Percentiles rank a stretch among this genome's conserved stretches.
Conservation (phyloP, 106 monocot species). For the Allium fistulosum region DNA sequence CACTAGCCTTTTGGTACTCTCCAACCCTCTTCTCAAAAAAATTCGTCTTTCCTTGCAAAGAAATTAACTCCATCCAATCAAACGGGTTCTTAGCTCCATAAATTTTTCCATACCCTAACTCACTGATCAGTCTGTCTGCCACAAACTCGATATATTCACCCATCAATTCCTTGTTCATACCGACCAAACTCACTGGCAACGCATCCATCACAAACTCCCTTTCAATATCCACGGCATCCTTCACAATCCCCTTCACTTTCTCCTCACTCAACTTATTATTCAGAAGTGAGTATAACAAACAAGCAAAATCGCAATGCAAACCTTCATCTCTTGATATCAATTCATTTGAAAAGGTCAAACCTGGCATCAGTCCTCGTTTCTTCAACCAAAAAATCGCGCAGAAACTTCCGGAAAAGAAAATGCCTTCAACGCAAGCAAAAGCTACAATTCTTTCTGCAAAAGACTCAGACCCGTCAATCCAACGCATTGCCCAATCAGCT, state of each 20-base stretch:
- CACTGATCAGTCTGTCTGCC: conserved; percentile 32
- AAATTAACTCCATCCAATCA: conserved; percentile 57
- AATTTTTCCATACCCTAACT: conserved; percentile 28
- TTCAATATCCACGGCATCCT: conserved; percentile 75
- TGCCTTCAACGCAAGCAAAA: conserved; percentile 68
- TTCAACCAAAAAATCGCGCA: conserved; percentile 78
- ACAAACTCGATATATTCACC: conserved; percentile 46
- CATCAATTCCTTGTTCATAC: conserved; percentile 59
- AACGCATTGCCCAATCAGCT: conserved; percentile 59
- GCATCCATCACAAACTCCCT: conserved; percentile 76
- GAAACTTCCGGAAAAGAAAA: conserved; percentile 74
- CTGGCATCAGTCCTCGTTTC: conserved; percentile 69
- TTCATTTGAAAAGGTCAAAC: conserved; percentile 64
- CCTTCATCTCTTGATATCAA: conserved; percentile 93
- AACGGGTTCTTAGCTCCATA: conserved; percentile 42
- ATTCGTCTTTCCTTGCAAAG: conserved; percentile 69
- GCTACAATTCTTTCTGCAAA: conserved; percentile 57
- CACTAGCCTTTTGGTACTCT: conserved; percentile 66
- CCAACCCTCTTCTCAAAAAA: conserved; percentile 63
- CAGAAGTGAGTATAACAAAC: conserved; percentile 58
- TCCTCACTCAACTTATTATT: conserved; percentile 39
- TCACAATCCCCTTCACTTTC: conserved; percentile 37
- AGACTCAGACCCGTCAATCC: conserved; percentile 38
- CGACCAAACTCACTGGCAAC: conserved; percentile 49
- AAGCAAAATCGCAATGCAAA: conserved; percentile 91